Evolutionary conservation across 345 rosid species (phyloP).

Genomic region (Lepidium sativum): DNA sequence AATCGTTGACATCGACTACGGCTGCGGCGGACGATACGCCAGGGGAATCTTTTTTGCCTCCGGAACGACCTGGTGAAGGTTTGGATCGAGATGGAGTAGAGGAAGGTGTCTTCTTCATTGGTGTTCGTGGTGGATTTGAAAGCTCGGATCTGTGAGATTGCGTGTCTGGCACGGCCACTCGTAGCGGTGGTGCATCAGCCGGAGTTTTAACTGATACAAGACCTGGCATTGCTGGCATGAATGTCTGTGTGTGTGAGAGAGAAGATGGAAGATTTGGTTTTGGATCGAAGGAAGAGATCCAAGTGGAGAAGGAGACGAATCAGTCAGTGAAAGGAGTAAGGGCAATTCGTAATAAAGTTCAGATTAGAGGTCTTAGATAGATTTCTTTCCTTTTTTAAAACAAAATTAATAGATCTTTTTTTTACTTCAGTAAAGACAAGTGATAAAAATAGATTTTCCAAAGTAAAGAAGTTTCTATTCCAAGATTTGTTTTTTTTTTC

Average conservation of each 20-base stretch:
- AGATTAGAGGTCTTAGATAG: background rate
- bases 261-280: background rate
- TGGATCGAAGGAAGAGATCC: constrained; percentile 8
- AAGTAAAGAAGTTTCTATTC: too few relatives aligned
- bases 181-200: constrained; percentile 59
- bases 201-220: constrained; percentile 81
- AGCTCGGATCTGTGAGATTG: constrained; percentile 29
- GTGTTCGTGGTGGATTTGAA: constrained; percentile 36
- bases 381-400: too few relatives aligned
- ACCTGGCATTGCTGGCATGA: constrained; percentile 64
- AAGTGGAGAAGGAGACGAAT: constrained; percentile 25
- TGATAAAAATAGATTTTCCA: too few relatives aligned
- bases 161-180: constrained; percentile 57
- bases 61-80: constrained; percentile 61
- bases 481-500: too few relatives aligned
- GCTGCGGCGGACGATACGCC: constrained; percentile 24
- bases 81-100: constrained; percentile 81
- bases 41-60: constrained; percentile 60
- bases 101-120: constrained; percentile 53
- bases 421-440: too few relatives aligned
- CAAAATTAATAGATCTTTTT: too few relatives aligned
- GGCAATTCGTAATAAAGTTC: background rate
- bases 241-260: background rate
- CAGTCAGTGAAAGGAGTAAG: constrained; percentile 25
- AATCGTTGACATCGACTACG: constrained; percentile 32